Conservation (phyloP, 768 basidiomycete genomes). For the Tricholoma flavovirens region DNA sequence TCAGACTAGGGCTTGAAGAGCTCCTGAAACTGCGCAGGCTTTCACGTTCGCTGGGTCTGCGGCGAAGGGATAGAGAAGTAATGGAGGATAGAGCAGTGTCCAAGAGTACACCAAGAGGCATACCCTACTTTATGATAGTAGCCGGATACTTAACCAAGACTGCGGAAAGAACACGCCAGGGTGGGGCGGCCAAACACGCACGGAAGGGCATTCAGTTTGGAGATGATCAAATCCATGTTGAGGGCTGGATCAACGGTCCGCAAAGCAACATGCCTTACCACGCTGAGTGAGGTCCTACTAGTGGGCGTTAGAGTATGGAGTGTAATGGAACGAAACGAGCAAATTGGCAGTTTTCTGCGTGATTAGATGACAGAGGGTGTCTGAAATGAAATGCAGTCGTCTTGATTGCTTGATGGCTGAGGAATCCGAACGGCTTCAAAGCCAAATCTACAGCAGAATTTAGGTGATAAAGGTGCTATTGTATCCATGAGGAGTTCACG, state of each 20-base stretch:
- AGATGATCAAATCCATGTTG: constrained; percentile 28
- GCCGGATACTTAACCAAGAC: constrained; percentile 31
- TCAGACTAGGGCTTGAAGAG: constrained; percentile 11
- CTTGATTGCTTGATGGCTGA: not conserved
- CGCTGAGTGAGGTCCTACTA: constrained; percentile 7
- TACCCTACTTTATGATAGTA: constrained; percentile 22
- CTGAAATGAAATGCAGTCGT: not conserved
- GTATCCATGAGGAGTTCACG: not conserved
- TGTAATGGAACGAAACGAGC: not conserved
- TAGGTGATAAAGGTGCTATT: not conserved
- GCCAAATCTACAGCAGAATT: not conserved
- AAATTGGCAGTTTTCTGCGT: not conserved
- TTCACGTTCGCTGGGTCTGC: constrained; percentile 27
- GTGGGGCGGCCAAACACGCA: constrained; percentile 16
- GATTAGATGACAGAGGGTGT: not conserved
- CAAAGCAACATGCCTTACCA: constrained; percentile 9
- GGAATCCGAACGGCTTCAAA: not conserved
- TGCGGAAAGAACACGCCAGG: constrained; percentile 40
- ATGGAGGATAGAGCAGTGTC: constrained; percentile 29
- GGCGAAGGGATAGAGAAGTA: constrained; percentile 25
- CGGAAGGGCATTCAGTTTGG: constrained; percentile 16
- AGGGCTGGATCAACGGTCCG: constrained; percentile 11
- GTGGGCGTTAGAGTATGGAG: not conserved
- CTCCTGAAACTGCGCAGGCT: constrained; percentile 25
- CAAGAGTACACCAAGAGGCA: constrained; percentile 34